phyloP scores from a whole-genome alignment of 2,329 filamentous ascomycete species.

The Apiospora aurea region DNA sequence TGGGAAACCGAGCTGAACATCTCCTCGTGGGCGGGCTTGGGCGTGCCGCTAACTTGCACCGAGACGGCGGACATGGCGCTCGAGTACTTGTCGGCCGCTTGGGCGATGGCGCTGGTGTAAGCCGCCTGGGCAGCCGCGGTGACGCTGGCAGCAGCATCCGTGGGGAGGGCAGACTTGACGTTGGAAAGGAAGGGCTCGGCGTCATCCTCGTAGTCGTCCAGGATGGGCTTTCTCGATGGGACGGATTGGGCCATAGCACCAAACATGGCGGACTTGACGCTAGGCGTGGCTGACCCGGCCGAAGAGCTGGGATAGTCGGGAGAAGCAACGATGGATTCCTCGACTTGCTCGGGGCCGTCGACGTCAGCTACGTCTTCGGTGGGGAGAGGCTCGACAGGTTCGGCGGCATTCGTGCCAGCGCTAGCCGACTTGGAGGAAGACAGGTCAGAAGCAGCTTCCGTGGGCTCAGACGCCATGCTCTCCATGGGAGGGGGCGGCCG shows the following conservation, averaged over 20 bases:
- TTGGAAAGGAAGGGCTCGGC: slow-evolving; percentile 48
- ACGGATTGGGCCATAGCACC: slow-evolving; percentile 60
- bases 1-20: slow-evolving; percentile 73
- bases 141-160: slow-evolving; percentile 45
- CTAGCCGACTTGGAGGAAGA: slow-evolving; percentile 2
- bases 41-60: slow-evolving; percentile 70
- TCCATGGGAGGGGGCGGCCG: slow-evolving; percentile 35
- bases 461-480: slow-evolving; percentile 34
- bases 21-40: slow-evolving; percentile 73
- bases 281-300: slow-evolving; percentile 35
- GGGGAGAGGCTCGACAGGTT: slow-evolving; percentile 33
- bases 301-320: slow-evolving; percentile 35
- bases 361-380: slow-evolving; percentile 34
- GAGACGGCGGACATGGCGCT: slow-evolving; percentile 73
- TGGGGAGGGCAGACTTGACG: slow-evolving; percentile 43
- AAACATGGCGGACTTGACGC: slow-evolving; percentile 55
- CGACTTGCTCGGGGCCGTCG: slow-evolving; percentile 40
- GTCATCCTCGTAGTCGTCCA: slow-evolving; percentile 51
- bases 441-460: slow-evolving; percentile 29
- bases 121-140: slow-evolving; percentile 58
- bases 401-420: slow-evolving; percentile 39
- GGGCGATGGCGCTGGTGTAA: slow-evolving; percentile 70
- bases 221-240: slow-evolving; percentile 54
- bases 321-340: slow-evolving; percentile 44
- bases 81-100: slow-evolving; percentile 72